Conservation (phyloP, 257 asterid genomes). For the Solanum sejunctum region DNA sequence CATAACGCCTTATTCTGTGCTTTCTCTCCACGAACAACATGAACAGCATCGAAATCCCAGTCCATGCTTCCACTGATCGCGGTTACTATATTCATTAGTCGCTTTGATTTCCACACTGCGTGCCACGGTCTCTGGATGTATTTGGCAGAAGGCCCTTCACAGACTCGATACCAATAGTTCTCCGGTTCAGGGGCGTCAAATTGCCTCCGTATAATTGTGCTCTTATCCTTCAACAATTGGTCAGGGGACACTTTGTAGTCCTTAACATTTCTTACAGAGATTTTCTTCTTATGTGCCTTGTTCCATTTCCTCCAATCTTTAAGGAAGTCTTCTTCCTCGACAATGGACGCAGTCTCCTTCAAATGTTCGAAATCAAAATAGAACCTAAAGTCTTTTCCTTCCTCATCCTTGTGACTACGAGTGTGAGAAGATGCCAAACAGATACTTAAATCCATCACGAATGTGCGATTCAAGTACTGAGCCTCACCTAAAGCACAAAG, state of each 20-base stretch:
- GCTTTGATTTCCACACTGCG: constrained; percentile 82
- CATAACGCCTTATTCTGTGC: constrained; percentile 63
- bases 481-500: constrained; percentile 96
- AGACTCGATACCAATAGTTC: constrained; percentile 90
- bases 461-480: constrained; percentile 71
- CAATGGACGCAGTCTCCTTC: constrained; percentile 62
- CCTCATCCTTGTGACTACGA: constrained; percentile 56
- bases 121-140: constrained; percentile 81
- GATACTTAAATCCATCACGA: constrained; percentile 84
- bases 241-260: constrained; percentile 56
- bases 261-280: constrained; percentile 49
- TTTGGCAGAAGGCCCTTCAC: constrained; percentile 81
- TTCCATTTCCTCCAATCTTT: constrained; percentile 84
- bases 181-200: constrained; percentile 79
- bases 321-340: constrained; percentile 67
- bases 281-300: constrained; percentile 42
- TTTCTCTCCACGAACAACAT: constrained; percentile 81
- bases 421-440: constrained; percentile 76
- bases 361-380: constrained; percentile 92
- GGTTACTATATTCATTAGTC: constrained; percentile 83
- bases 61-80: constrained; percentile 96
- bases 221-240: constrained; percentile 64
- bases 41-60: constrained; percentile 95
- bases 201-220: constrained; percentile 66
- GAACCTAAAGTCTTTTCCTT: constrained; percentile 83